Percentiles rank a stretch among this genome's conserved stretches.
These are phyloP conservation scores for Ophiostoma quercus DNA, from an alignment of 2,329 filamentous ascomycete species.

Conservation along the genomic window DNA sequence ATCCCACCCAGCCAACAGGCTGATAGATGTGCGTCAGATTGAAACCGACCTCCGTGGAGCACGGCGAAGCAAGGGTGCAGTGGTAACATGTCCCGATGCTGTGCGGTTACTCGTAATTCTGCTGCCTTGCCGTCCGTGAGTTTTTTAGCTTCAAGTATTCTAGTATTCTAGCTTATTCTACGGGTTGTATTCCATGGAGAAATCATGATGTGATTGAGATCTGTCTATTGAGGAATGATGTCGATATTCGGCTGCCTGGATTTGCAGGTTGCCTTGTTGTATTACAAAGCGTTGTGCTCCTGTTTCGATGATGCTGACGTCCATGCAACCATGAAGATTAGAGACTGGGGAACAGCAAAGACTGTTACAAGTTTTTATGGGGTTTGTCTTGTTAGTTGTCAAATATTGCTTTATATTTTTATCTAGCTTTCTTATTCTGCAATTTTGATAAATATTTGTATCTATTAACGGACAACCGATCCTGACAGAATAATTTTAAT, in stretches of 20 bases:
- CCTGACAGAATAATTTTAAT: no score
- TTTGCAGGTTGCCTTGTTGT: neutral
- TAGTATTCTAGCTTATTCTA: no score
- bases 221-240: neutral
- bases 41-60: neutral
- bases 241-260: neutral
- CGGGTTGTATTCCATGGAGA: neutral
- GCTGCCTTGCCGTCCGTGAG: neutral
- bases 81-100: neutral
- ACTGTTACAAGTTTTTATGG: neutral
- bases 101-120: neutral
- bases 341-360: neutral
- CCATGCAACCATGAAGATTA: neutral
- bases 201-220: neutral
- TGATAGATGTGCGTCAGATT: neutral
- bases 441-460: no score
- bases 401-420: neutral
- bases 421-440: no score
- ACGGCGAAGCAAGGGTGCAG: neutral
- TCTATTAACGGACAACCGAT: no score
- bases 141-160: neutral
- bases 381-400: neutral
- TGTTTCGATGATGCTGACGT: neutral
- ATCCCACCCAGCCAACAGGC: neutral
- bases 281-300: neutral